These are phyloP conservation scores for Amoebophrya sp. DNA, from an alignment of 169 alveolate genomes.

Conservation along the genomic window DNA sequence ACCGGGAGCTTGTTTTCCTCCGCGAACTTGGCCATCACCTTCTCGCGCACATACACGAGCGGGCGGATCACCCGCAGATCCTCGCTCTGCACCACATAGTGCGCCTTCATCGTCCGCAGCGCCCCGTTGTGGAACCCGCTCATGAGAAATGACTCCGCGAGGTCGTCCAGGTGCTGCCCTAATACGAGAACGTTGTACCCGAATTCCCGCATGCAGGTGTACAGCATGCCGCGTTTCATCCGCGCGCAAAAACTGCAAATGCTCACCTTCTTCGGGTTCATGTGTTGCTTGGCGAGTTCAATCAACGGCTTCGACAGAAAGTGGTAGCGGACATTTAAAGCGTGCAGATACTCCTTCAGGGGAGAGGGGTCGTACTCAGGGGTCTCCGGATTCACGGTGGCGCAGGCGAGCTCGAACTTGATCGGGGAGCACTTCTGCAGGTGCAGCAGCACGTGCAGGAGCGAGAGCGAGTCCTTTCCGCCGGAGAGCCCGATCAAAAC, in stretches of 20 bases:
- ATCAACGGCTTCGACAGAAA: constrained; percentile 65
- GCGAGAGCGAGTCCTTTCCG: constrained; percentile 79
- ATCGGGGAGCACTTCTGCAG: constrained; percentile 57
- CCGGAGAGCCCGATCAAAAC: constrained; percentile 75
- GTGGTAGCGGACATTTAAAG: constrained; percentile 64
- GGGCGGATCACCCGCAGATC: constrained; percentile 78
- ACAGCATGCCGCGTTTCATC: constrained; percentile 81
- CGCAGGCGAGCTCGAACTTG: constrained; percentile 64
- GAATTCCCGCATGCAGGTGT: constrained; percentile 73
- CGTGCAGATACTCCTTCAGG: constrained; percentile 43
- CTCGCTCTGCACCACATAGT: constrained; percentile 60
- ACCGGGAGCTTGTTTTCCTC: constrained; percentile 56
- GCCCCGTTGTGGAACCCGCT: constrained; percentile 72
- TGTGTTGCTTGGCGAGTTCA: constrained; percentile 62
- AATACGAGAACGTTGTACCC: constrained; percentile 74
- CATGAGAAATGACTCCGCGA: constrained; percentile 80
- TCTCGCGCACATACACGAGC: constrained; percentile 69
- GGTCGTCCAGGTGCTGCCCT: constrained; percentile 84
- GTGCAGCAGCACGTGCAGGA: constrained; percentile 53
- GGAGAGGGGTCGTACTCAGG: constrained; percentile 74
- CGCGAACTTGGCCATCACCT: constrained; percentile 58
- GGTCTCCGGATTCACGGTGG: constrained; percentile 80
- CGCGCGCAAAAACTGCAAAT: constrained; percentile 80
- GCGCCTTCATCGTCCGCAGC: constrained; percentile 58
- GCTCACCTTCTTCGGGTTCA: constrained; percentile 42